These are phyloP conservation scores for Talaromyces wortmannii DNA, from an alignment of 495 filamentous ascomycete genomes.

Conservation along the genomic window DNA sequence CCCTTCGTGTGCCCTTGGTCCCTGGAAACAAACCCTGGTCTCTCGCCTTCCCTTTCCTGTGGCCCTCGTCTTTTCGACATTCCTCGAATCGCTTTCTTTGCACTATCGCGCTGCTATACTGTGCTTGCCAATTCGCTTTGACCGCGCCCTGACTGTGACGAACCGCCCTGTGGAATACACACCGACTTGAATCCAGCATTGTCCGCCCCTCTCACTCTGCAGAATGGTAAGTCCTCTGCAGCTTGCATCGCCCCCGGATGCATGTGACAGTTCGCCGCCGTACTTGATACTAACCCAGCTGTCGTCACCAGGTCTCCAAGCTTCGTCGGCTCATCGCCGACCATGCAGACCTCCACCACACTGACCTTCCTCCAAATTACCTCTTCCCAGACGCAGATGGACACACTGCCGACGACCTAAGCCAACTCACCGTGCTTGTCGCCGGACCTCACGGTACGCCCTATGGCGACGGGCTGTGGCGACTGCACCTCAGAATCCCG, in stretches of 20 bases:
- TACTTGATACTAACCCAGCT: neutral
- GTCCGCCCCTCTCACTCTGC: neutral
- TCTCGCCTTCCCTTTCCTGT: constrained; percentile 25
- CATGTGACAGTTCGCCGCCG: neutral
- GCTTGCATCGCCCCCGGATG: neutral
- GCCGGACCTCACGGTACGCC: constrained; percentile 59
- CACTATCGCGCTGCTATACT: too few relatives aligned
- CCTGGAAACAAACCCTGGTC: constrained; percentile 3
- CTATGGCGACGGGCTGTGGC: constrained; percentile 54
- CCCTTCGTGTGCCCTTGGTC: too few relatives aligned
- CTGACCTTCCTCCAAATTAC: constrained; percentile 60
- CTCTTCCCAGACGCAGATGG: constrained; percentile 41
- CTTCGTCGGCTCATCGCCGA: constrained; percentile 61
- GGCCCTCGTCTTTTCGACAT: too few relatives aligned
- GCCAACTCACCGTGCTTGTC: constrained; percentile 52
- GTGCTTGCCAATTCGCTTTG: too few relatives aligned
- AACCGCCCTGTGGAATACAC: neutral
- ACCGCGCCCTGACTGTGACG: neutral
- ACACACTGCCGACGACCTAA: constrained; percentile 47
- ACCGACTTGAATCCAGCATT: too few relatives aligned
- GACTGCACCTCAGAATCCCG: constrained; percentile 56
- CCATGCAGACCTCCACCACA: constrained; percentile 51
- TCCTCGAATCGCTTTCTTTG: too few relatives aligned
- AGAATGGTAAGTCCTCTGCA: neutral
- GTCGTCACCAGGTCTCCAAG: constrained; percentile 28